Evolutionary conservation across 768 basidiomycete species (phyloP), one percentile per base, ranked within the genome.

Genomic region (Sarcomyxa edulis): DNA sequence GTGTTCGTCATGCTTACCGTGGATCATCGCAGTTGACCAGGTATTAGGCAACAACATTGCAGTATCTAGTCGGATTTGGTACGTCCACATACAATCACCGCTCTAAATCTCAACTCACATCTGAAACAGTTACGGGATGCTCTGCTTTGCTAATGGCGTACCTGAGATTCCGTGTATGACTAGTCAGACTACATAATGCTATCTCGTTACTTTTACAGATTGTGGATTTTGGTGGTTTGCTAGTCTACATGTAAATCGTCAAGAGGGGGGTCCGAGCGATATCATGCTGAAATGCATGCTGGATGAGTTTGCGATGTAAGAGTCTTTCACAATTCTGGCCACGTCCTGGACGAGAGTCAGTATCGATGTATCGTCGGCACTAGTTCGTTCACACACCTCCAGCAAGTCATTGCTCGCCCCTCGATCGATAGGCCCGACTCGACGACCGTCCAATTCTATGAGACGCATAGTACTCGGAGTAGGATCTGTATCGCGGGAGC

Each of bases 11-110:
- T 32, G 33, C 21, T 27, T 26, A 36, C 27, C 23, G 6, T 24
- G 21, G 3, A 24, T 21, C 25, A 8, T 16, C 18, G 18, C 5
- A n/a, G n/a, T 33, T 37, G 20, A 36, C 28, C 15, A 15, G 29
- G 14, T 32, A 45, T 9, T 37, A 88, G 84, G 87, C 87, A 3
- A 87, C 84, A 22, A 91, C 89, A 8, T 59, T 92, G 45, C 88
- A 92, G 58, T 91, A 91, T 56, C 62, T 92, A 18, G 88, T 92
- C 35, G 87, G 87, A 39, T 88, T 90, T 48, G 88, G 87, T 89
- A 52, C 11, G 84, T 68, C 21, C 14, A 33, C 19, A 25, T 25
- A 23, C 26, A n/a, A n/a, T n/a, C n/a, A n/a, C n/a, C n/a, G n/a
- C n/a, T n/a, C n/a, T n/a, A n/a, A n/a, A n/a, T n/a, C n/a, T n/a